Percentiles rank a stretch among this genome's conserved stretches.
These are phyloP conservation scores for Ascocoryne sarcoides DNA, from an alignment of 2,329 filamentous ascomycete genomes.

Conservation along the genomic window DNA sequence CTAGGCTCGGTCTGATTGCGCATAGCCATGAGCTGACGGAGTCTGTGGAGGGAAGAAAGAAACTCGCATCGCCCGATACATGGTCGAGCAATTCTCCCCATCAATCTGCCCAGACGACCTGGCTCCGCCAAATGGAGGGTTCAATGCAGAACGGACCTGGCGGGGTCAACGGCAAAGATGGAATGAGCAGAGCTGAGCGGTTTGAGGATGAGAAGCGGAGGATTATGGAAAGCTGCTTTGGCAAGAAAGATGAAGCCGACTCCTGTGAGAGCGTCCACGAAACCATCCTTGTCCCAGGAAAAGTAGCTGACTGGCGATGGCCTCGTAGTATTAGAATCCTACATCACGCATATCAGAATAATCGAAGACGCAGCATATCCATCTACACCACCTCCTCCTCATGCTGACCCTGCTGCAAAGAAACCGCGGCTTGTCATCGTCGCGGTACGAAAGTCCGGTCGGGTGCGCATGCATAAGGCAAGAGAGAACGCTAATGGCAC, in stretches of 20 bases:
- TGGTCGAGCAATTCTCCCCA: constrained; percentile 11
- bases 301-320: constrained; percentile 1
- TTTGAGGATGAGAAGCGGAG: constrained; percentile 96
- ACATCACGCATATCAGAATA: constrained; percentile 94
- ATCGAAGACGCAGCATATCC: constrained; percentile 79
- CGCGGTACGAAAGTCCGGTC: constrained; percentile 82
- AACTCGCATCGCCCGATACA: constrained; percentile 12
- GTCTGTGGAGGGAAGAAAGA: constrained; percentile 2
- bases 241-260: constrained; percentile 79
- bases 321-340: constrained; percentile 69
- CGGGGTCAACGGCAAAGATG: constrained; percentile 24
- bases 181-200: constrained; percentile 53
- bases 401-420: constrained; percentile 63
- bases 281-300: not conserved
- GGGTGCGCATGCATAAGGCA: constrained; percentile 93
- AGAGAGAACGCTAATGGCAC: constrained; percentile 89
- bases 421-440: constrained; percentile 90
- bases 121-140: constrained; percentile 29
- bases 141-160: constrained; percentile 26
- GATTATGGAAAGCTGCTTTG: constrained; percentile 92
- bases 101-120: constrained; percentile 17
- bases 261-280: constrained; percentile 65
- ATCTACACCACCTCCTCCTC: constrained; percentile 74
- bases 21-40: constrained; percentile 14
- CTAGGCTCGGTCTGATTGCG: constrained; percentile 5